Conservation (phyloP, 495 filamentous ascomycete genomes). For the Talaromyces adpressus region DNA sequence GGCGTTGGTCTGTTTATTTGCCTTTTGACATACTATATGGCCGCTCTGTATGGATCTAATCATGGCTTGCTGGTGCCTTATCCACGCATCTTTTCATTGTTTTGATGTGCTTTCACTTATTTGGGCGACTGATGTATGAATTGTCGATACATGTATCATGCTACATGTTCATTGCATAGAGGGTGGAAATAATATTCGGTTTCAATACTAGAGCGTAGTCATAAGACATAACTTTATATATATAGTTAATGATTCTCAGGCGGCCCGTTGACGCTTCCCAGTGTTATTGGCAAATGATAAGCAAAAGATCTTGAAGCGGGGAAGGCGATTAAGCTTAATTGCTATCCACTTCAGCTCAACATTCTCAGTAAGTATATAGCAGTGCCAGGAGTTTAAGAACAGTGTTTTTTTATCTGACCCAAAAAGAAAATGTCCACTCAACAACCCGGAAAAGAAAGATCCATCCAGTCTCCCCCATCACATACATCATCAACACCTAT, state of each 20-base stretch:
- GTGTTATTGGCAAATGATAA: not conserved
- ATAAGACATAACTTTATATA: no score
- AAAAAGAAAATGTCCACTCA: not conserved
- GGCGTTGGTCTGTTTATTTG: conserved; percentile 14
- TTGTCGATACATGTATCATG: conserved; percentile 1
- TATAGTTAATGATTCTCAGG: not conserved
- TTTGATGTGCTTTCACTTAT: not conserved
- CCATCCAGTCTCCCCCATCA: not conserved
- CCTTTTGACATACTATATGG: conserved; percentile 7
- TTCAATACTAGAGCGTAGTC: no score
- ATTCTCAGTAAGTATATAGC: not conserved
- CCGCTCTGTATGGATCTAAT: not conserved
- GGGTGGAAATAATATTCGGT: not conserved
- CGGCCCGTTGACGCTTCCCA: not conserved
- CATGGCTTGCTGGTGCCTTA: conserved; percentile 4
- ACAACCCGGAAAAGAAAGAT: not conserved
- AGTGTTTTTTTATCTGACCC: not conserved
- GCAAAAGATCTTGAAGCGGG: not conserved
- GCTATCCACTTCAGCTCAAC: not conserved
- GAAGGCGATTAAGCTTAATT: not conserved
- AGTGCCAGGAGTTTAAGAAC: not conserved
- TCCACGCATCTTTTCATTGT: not conserved
- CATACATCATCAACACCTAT: not conserved
- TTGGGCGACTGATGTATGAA: not conserved
- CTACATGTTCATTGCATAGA: not conserved